Evolutionary conservation across 2,329 filamentous ascomycete genomes (phyloP).

Genomic region (Macrophomina phaseolina): DNA sequence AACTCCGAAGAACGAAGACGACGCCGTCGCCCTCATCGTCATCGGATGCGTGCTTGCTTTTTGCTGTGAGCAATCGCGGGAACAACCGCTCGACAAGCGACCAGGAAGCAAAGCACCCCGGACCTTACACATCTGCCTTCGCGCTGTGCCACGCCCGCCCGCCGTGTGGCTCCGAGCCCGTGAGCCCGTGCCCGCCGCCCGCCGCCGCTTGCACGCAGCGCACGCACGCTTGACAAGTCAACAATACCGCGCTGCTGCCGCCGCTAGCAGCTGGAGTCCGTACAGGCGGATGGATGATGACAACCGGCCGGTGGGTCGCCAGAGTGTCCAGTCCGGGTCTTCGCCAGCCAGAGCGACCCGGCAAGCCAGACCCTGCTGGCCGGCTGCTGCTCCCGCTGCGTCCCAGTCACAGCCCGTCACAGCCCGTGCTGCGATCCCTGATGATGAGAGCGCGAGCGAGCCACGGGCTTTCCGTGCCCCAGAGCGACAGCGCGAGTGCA

Average conservation of each 20-base stretch:
- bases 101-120: slow-evolving; percentile 4
- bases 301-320: slow-evolving; percentile 16
- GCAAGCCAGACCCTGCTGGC: slow-evolving; percentile 10
- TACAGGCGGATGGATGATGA: slow-evolving; percentile 16
- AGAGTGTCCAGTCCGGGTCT: background rate
- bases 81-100: slow-evolving; percentile 8
- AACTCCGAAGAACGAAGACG: background rate
- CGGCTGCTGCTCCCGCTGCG: slow-evolving; percentile 23
- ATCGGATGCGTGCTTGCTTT: background rate
- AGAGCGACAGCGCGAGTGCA: background rate
- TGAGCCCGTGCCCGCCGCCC: background rate
- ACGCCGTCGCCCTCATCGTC: background rate
- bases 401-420: slow-evolving; percentile 10
- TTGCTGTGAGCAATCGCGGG: slow-evolving; percentile 17
- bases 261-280: background rate
- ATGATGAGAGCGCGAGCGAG: background rate
- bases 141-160: slow-evolving; percentile 4
- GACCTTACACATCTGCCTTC: background rate
- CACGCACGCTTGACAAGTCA: background rate
- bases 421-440: slow-evolving; percentile 18
- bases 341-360: background rate
- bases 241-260: slow-evolving; percentile 9
- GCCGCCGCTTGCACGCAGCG: background rate
- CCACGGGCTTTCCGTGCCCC: background rate
- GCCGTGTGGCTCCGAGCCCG: background rate